Evolutionary conservation across 257 asterid genomes (phyloP).

Genomic region (Penstemon davidsonii): DNA sequence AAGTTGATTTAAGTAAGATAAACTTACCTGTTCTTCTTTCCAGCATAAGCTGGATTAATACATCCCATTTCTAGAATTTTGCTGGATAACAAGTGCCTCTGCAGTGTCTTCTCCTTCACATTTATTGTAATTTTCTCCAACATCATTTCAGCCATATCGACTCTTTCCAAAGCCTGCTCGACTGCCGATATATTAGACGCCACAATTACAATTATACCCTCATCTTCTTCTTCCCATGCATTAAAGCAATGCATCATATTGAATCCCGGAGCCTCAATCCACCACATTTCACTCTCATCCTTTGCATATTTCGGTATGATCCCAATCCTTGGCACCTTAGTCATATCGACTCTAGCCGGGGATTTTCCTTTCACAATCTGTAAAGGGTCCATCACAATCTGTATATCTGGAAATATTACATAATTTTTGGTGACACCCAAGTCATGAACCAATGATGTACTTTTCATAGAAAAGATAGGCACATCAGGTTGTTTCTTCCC

Average conservation of each 20-base stretch:
- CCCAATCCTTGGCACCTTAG: conserved; percentile 42
- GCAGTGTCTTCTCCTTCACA: conserved; percentile 34
- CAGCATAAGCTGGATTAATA: conserved; percentile 38
- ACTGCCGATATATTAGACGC: conserved; percentile 38
- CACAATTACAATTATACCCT: conserved; percentile 35
- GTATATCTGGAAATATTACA: conserved; percentile 39
- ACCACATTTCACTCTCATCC: conserved; percentile 41
- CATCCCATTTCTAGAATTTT: conserved; percentile 39
- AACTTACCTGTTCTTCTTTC: conserved; percentile 36
- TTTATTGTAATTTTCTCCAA: conserved; percentile 42
- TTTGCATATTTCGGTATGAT: conserved; percentile 43
- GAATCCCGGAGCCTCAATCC: conserved; percentile 46
- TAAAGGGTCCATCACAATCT: conserved; percentile 34
- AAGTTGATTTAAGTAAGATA: not conserved
- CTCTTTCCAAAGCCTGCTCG: conserved; percentile 32
- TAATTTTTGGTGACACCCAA: conserved; percentile 25
- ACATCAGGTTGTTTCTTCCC: conserved; percentile 39
- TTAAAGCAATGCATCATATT: conserved; percentile 39
- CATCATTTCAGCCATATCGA: conserved; percentile 39
- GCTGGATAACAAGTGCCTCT: conserved; percentile 36
- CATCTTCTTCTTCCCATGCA: conserved; percentile 49
- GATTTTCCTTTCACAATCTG: conserved; percentile 38
- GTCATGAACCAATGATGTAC: conserved; percentile 33
- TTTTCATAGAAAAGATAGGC: conserved; percentile 39
- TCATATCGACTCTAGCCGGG: conserved; percentile 28